phyloP scores from a whole-genome alignment of 78 protist genomes.

The Dictyostelium citrinum region DNA sequence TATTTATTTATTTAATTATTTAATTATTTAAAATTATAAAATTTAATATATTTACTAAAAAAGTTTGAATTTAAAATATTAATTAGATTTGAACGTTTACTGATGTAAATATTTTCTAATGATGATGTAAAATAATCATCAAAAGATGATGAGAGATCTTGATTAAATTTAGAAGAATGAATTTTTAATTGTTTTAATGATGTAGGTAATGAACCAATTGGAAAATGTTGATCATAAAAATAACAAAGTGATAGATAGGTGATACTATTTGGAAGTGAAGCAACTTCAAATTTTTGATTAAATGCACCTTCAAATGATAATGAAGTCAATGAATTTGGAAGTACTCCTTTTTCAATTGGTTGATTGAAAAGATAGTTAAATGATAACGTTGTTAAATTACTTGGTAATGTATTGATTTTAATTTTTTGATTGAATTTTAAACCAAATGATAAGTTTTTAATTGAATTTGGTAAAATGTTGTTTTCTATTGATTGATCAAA shows the following conservation, averaged over 20 bases:
- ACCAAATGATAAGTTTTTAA: background rate
- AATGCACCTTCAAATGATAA: background rate
- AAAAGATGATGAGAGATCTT: background rate
- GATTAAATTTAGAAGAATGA: background rate
- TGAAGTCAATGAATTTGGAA: background rate
- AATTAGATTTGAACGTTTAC: background rate
- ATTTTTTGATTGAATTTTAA: no score
- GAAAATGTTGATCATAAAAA: background rate
- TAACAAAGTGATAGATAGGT: background rate
- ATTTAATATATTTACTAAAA: background rate
- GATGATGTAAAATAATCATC: background rate
- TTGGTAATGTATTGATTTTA: background rate
- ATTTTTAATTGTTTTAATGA: background rate
- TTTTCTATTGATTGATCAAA: background rate
- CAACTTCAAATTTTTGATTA: background rate
- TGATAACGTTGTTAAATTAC: background rate
- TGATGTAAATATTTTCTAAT: background rate
- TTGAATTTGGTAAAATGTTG: background rate
- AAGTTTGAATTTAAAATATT: background rate
- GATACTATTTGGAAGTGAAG: background rate
- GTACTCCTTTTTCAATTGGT: background rate
- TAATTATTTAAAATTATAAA: no score
- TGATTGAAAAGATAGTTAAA: no score
- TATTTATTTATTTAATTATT: no score
- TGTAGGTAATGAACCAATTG: background rate